Percentiles rank a stretch among this genome's conserved stretches.
Evolutionary conservation across 2,329 filamentous ascomycete species (phyloP).

Genomic region (Xylariaceae sp.): DNA sequence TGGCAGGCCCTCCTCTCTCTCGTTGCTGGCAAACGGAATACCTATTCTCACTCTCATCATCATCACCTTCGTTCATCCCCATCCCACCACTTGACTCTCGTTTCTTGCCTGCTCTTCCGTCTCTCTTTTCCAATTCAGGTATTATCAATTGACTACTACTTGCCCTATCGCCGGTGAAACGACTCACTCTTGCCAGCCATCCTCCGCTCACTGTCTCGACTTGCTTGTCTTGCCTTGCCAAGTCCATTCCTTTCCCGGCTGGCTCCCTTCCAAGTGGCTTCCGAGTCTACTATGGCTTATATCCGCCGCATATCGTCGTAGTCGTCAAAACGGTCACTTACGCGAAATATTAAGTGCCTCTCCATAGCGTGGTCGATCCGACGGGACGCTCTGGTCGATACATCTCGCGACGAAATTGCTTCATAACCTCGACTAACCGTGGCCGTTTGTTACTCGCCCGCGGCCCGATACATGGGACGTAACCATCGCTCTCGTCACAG

Average conservation of each 20-base stretch:
- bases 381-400: background rate
- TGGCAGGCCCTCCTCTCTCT: constrained; percentile 15
- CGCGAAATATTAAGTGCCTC: background rate
- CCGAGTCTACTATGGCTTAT: constrained; percentile 16
- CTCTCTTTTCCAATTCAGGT: background rate
- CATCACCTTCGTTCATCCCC: background rate
- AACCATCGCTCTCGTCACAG: constrained; percentile 2
- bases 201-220: background rate
- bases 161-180: background rate
- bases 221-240: no score
- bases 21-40: constrained; percentile 16
- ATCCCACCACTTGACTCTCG: constrained; percentile 7
- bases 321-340: constrained; percentile 5
- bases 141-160: background rate
- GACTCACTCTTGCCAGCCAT: constrained; percentile 13
- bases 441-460: constrained; percentile 4
- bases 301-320: background rate
- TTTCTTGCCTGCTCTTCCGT: background rate
- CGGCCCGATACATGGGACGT: constrained; percentile 15
- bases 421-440: constrained; percentile 1
- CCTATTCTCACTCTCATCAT: constrained; percentile 4
- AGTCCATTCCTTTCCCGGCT: constrained; percentile 19
- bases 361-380: constrained; percentile 2
- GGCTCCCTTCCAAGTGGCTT: background rate
- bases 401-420: background rate